Base-by-base conservation (phyloP, 306 rosid species). In the Casuarina cunninghamiana region DNA sequence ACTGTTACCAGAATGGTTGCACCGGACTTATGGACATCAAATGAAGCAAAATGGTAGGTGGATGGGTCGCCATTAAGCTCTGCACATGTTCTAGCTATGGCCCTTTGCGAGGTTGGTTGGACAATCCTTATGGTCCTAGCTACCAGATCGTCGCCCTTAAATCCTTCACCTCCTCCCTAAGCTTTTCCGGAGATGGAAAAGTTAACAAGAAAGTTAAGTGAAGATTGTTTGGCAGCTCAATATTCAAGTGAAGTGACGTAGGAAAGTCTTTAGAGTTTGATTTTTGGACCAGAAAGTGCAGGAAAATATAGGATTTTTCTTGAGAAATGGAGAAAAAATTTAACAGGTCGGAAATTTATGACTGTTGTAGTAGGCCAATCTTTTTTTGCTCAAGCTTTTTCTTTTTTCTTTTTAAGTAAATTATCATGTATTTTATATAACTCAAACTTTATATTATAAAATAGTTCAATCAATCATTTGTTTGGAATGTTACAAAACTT, bases 81-180 rank as follows among this genome's bases (percentile, higher is more conserved):
- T 71, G 75, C 79, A 53, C 89, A 86, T 26, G 93, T 86, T 85
- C 66, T 82, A 77, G 74, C 70, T 71, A 49, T 62, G 77, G 35
- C 43, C 54, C 60, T 78, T 68, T 43, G 54, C 13, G 53, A 75
- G 60, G 82, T 85, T 83, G 48, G 86, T 81, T 85, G 89, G 86
- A 70, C 86, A 77, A 66, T 85, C 87, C 81, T 76, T 73, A n/a
- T 75, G 46, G 44, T 75, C 65, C 62, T 55, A 55, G 66, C 68
- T 60, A 62, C 77, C 46, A 45, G 48, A 41, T 46, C 70, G 35
- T 45, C n/a, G 21, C 19, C 17, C 66, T 10, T 11, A 16, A 65
- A 53, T 11, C 67, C 51, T 19, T 19, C 55, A 55, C 60, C 55
- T 75, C 51, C 67, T 65, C 65, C 11, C 6, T 15, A 53, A 17